A percentile compares a stretch with the other conserved stretches of the same genome.
phyloP scores from a whole-genome alignment of 2,329 filamentous ascomycete species.

The Nectriaceae sp. region DNA sequence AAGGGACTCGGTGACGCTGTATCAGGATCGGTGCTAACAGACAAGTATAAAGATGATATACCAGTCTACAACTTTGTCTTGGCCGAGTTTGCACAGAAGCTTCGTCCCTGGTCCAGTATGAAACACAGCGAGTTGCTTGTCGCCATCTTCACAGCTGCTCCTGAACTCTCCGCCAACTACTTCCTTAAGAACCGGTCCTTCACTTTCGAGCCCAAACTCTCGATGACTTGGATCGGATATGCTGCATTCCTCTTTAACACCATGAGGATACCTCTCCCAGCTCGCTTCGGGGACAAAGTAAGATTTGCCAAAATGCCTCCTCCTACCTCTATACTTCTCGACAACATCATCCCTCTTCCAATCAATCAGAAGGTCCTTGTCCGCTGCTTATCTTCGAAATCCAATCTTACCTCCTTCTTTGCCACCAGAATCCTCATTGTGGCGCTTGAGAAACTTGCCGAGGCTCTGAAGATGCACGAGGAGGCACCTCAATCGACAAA shows the following conservation, averaged over 20 bases:
- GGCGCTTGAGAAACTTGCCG: slow-evolving; percentile 75
- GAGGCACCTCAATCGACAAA: slow-evolving; percentile 40
- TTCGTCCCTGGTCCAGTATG: slow-evolving; percentile 81
- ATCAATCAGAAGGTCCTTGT: slow-evolving; percentile 78
- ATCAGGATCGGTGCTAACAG: slow-evolving; percentile 70
- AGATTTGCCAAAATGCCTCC: slow-evolving; percentile 69
- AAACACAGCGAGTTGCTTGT: slow-evolving; percentile 81
- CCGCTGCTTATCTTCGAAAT: slow-evolving; percentile 76
- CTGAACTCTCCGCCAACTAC: slow-evolving; percentile 86
- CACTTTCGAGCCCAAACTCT: slow-evolving; percentile 86
- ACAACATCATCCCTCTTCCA: slow-evolving; percentile 83
- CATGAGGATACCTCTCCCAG: slow-evolving; percentile 73
- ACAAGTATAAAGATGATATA: slow-evolving; percentile 65
- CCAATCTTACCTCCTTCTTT: slow-evolving; percentile 81
- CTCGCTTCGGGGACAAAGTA: slow-evolving; percentile 67
- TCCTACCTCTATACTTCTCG: slow-evolving; percentile 75
- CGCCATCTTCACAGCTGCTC: slow-evolving; percentile 76
- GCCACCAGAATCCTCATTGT: slow-evolving; percentile 77
- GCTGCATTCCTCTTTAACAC: slow-evolving; percentile 84
- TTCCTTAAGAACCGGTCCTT: slow-evolving; percentile 81
- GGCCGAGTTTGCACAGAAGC: slow-evolving; percentile 73
- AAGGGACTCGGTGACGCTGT: slow-evolving; percentile 51
- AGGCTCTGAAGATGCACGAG: slow-evolving; percentile 62
- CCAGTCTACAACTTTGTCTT: slow-evolving; percentile 79
- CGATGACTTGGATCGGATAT: slow-evolving; percentile 93